A percentile compares a stretch with the other conserved stretches of the same genome.
Conservation (phyloP, 1,139 yeast genomes). For the Diutina pseudorugosa region DNA sequence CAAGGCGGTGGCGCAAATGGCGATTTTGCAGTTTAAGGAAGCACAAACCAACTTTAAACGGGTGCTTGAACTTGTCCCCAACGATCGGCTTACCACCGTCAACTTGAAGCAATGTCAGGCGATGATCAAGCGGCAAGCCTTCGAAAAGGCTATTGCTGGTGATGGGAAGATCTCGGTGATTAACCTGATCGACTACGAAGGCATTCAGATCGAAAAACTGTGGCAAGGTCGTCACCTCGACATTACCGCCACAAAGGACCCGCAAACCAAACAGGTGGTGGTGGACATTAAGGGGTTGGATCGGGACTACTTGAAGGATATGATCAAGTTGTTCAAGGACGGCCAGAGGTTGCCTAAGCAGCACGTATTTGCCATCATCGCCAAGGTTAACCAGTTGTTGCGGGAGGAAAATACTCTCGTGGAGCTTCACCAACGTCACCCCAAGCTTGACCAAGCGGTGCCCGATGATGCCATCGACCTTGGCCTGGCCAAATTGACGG, state of each 20-base stretch:
- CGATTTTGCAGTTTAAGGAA: conserved; percentile 62
- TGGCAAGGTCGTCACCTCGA: conserved; percentile 57
- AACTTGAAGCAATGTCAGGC: conserved; percentile 55
- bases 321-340: conserved; percentile 57
- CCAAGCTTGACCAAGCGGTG: conserved; percentile 13
- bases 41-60: conserved; percentile 61
- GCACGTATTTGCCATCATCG: conserved; percentile 74
- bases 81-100: conserved; percentile 50
- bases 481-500: conserved; percentile 41
- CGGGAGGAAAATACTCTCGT: conserved; percentile 61
- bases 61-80: conserved; percentile 54
- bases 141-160: conserved; percentile 78
- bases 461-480: conserved; percentile 13
- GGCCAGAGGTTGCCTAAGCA: conserved; percentile 70
- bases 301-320: conserved; percentile 42
- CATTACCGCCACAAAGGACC: conserved; percentile 17
- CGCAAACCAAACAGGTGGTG: conserved; percentile 10
- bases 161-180: conserved; percentile 31
- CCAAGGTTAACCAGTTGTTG: conserved; percentile 58
- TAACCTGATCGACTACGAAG: conserved; percentile 33
- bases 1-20: conserved; percentile 73
- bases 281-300: conserved; percentile 25
- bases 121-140: conserved; percentile 63
- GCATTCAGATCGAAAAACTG: conserved; percentile 40
- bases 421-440: conserved; percentile 43